Base-by-base conservation (phyloP, 2,329 filamentous ascomycete species). In the Passalora sequoiae region DNA sequence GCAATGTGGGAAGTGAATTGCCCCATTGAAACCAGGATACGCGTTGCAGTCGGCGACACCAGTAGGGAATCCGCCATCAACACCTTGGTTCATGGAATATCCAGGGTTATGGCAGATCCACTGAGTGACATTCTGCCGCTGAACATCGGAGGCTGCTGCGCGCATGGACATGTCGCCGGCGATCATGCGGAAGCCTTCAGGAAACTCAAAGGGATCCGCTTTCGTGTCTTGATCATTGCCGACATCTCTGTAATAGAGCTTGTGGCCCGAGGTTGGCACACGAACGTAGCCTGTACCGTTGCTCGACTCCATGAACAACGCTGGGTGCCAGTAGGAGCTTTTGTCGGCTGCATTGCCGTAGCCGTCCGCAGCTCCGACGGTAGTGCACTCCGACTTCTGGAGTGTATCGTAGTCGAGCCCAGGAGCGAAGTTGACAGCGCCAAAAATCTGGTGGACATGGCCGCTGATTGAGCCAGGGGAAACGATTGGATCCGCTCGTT, bases 261-360 rank as follows among this genome's bases (percentile, higher is more conserved):
- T 67, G 76, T 83, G 81, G 62, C 86, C 86, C 57, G 63, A 63
- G 29, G 56, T 60, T 9, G 80, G 73, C 16, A 89, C 84, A 28
- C 74, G 73, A 20, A 59, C 30, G 63, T 81, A 77, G 54, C 86
- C 78, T 38, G 73, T 74, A 40, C 76, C 77, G 51, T 81, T 78
- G 52, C 73, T 69, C 56, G 80, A 74, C 50, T 84, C 65, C 54
- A 83, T 86, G 66, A 81, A 89, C 3, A 89, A 67, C 10, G 72
- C 69, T 2, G 85, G 84, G 47, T 82, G 79, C 86, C 86, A 89
- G 71, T 91, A 89, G 65, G 83, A 83, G 56, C 77, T 84, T 62
- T 79, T 73, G 66, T 89, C 84, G 40, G 76, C 78, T 53, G 74
- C 77, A 28, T 56, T 57, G 5, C 50, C 46, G 9, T 51, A 44